Evolutionary conservation across 2,329 filamentous ascomycete genomes (phyloP).

Genomic region (Verticillium alfalfae): DNA sequence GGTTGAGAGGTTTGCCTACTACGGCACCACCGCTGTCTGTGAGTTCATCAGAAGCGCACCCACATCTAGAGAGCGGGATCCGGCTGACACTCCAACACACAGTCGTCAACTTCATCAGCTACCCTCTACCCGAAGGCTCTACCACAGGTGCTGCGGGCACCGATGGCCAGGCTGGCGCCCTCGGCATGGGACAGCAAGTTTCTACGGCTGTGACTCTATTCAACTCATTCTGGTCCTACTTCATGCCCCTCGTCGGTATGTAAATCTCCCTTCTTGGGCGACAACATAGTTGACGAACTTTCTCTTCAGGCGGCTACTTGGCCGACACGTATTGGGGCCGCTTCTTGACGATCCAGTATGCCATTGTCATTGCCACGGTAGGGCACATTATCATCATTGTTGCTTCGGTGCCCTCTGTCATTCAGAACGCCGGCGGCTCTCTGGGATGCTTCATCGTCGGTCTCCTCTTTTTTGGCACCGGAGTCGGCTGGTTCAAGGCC

Average conservation of each 20-base stretch:
- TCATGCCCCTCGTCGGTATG: slow-evolving; percentile 19
- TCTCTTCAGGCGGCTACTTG: slow-evolving; percentile 37
- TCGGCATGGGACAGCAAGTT: slow-evolving; percentile 13
- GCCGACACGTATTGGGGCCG: slow-evolving; percentile 67
- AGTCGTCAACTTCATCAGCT: slow-evolving; percentile 55
- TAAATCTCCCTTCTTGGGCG: no score
- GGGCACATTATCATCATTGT: slow-evolving; percentile 65
- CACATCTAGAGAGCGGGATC: no score
- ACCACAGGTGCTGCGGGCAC: slow-evolving; percentile 36
- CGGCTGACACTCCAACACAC: slow-evolving; percentile 4
- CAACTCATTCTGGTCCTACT: slow-evolving; percentile 11
- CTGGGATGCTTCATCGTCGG: slow-evolving; percentile 58
- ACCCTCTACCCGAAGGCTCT: slow-evolving; percentile 48
- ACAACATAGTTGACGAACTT: not conserved
- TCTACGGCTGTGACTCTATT: slow-evolving; percentile 10
- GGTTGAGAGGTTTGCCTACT: slow-evolving; percentile 61
- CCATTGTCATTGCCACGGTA: slow-evolving; percentile 59
- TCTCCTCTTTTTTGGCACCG: slow-evolving; percentile 46
- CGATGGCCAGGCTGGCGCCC: slow-evolving; percentile 11
- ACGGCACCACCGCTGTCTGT: slow-evolving; percentile 55
- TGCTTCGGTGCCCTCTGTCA: slow-evolving; percentile 42
- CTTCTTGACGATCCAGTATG: slow-evolving; percentile 66
- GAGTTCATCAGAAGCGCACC: slow-evolving; percentile 31
- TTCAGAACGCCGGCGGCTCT: slow-evolving; percentile 26
- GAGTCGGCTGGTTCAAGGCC: slow-evolving; percentile 66